A percentile compares a stretch with the other conserved stretches of the same genome.
These are phyloP conservation scores for Rhynchospora breviuscula DNA, from an alignment of 176 grass and related monocot species.

Conservation along the genomic window DNA sequence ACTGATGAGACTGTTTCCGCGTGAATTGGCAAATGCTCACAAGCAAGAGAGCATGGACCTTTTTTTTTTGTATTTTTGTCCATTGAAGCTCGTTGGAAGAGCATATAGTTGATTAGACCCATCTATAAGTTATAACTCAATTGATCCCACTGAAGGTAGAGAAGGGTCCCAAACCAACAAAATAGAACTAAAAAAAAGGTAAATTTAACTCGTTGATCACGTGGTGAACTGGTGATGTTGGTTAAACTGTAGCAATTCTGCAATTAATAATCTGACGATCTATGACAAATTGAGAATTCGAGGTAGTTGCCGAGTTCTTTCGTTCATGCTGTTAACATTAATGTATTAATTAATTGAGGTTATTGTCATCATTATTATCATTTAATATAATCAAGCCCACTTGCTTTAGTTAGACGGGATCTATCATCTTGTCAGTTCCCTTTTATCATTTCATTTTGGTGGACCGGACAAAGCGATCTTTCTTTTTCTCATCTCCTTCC, in stretches of 20 bases:
- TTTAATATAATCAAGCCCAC: neutral
- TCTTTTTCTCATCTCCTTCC: neutral
- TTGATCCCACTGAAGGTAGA: neutral
- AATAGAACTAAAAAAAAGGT: neutral
- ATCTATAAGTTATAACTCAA: too few species aligned
- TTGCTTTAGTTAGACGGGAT: conserved; percentile 5
- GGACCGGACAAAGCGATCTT: neutral
- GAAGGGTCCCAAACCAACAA: neutral
- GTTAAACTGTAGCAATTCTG: conserved; percentile 1
- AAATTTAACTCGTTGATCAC: neutral
- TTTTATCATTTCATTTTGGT: neutral
- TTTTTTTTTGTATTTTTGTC: too few species aligned
- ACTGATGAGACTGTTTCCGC: too few species aligned
- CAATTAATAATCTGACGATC: neutral
- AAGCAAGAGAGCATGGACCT: too few species aligned
- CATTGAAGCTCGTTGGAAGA: too few species aligned
- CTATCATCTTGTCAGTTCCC: neutral
- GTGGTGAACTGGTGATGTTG: neutral
- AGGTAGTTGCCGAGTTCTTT: neutral
- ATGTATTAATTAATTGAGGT: neutral
- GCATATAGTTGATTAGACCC: too few species aligned
- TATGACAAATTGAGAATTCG: neutral
- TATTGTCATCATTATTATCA: neutral
- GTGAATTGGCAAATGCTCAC: too few species aligned
- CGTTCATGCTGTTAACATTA: neutral